These are phyloP conservation scores for Flaveria linearis DNA, from an alignment of 129 eudicot genomes.

Conservation along the genomic window DNA sequence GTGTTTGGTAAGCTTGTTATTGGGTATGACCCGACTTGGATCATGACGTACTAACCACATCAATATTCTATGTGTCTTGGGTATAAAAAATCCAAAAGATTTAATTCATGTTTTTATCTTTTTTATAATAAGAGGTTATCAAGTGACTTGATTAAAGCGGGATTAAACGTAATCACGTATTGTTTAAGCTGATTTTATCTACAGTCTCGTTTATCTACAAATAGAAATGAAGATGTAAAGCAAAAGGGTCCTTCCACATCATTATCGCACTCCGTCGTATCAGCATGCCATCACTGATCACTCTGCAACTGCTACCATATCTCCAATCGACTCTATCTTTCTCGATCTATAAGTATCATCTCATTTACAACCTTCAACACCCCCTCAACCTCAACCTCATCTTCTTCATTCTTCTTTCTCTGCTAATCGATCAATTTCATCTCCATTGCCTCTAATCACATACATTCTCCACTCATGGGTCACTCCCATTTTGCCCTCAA, in stretches of 20 bases:
- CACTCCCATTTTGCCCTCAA: slow-evolving; percentile 14
- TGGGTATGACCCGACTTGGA: too few species aligned
- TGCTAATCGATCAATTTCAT: neutral
- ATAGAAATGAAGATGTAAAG: slow-evolving; percentile 29
- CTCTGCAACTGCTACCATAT: slow-evolving; percentile 11
- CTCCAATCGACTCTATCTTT: too few species aligned
- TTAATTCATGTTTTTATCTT: too few species aligned
- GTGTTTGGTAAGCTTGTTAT: too few species aligned
- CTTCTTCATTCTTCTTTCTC: neutral
- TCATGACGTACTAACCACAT: too few species aligned
- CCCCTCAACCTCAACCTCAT: neutral
- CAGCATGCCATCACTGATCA: slow-evolving; percentile 35
- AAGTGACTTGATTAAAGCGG: neutral
- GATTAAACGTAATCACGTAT: neutral
- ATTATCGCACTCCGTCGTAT: slow-evolving; percentile 39
- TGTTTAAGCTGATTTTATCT: neutral
- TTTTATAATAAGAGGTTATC: neutral
- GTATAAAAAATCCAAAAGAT: too few species aligned
- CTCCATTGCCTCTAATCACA: neutral
- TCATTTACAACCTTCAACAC: slow-evolving; percentile 9
- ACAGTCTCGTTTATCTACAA: slow-evolving; percentile 7
- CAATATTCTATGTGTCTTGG: too few species aligned
- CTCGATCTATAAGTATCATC: slow-evolving; percentile 21
- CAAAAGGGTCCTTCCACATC: slow-evolving; percentile 31
- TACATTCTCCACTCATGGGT: slow-evolving; percentile 19